Evolutionary conservation across 2,329 filamentous ascomycete species (phyloP), one percentile per base, ranked within the genome.

Genomic region (Albifimbria verrucaria): DNA sequence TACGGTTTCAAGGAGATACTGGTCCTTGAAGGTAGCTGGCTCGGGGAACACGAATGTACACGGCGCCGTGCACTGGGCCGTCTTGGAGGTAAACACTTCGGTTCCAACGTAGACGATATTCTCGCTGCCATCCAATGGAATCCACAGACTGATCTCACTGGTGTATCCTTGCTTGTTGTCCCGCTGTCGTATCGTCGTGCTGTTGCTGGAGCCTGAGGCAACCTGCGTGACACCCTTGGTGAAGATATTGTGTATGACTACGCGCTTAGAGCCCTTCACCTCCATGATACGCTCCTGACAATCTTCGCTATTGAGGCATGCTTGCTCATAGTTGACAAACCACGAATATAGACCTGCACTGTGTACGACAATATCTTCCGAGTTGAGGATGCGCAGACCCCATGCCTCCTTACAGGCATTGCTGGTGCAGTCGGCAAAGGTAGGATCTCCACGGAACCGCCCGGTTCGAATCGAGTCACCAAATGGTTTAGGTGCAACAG

Each of bases 321-420:
- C 51, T 43, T 65, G 61, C 4, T 48, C 23, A 47, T 65, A 65
- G 21, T 52, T 36, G 0, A 52, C 11, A 47, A 61, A 65, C 57
- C 58, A 64, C 6, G 54, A 59, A 46, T 65, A 65, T 15, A 64
- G 18, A 5, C 62, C 63, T 0, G 62, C 61, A 17, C 56, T 54
- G 2, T 56, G 51, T 43, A 66, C 53, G 11, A 55, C 49, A n/a
- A 65, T 42, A 36, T 58, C 54, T 7, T 25, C 22, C 2, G 54
- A 54, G 4, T 49, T 36, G 17, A 32, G 28, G 21, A 64, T 50
- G 4, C 55, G 51, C 1, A 61, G 41, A 18, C 50, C 52, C 59
- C 61, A 65, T 2, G 58, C 43, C n/a, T 7, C 4, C 32, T 12
- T 4, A 39, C 32, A 39, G 7, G 23, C 20, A 2, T 39, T 42